phyloP scores from a whole-genome alignment of 202 grass and related monocot species.

The Brachypodium distachyon region DNA sequence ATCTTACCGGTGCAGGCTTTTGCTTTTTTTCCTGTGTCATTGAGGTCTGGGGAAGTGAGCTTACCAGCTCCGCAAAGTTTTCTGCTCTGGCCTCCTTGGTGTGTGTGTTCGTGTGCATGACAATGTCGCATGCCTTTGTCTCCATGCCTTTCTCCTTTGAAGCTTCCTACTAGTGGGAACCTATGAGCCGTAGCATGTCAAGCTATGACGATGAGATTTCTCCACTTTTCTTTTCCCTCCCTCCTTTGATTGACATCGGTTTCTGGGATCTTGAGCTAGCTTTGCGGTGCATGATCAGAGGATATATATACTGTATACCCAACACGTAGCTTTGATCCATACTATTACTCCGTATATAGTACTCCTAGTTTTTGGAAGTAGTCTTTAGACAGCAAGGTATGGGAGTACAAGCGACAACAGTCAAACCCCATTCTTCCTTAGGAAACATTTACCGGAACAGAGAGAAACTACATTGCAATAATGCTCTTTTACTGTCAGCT shows the following conservation, averaged over 20 bases:
- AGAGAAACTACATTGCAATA: neutral
- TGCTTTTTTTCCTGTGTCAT: neutral
- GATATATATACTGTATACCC: neutral
- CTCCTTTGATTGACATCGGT: constrained; percentile 35
- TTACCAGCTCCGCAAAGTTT: constrained; percentile 48
- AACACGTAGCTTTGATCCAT: constrained; percentile 15
- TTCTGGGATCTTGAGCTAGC: constrained; percentile 52
- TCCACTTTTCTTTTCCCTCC: neutral
- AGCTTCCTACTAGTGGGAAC: constrained; percentile 37
- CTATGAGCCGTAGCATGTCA: constrained; percentile 21
- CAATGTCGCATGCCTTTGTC: constrained; percentile 26
- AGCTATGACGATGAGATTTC: constrained; percentile 8
- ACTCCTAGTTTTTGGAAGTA: neutral
- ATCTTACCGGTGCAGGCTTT: neutral
- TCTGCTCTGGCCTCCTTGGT: constrained; percentile 36
- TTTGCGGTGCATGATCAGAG: neutral
- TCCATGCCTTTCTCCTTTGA: constrained; percentile 28
- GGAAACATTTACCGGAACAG: no score
- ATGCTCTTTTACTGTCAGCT: neutral
- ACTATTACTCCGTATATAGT: no score
- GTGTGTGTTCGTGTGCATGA: constrained; percentile 48
- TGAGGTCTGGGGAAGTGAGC: constrained; percentile 29
- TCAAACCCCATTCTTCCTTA: neutral
- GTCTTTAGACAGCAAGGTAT: neutral
- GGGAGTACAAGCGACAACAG: neutral